Conservation (phyloP, 1,284 basidiomycete genomes). For the Vanrija humicola region DNA sequence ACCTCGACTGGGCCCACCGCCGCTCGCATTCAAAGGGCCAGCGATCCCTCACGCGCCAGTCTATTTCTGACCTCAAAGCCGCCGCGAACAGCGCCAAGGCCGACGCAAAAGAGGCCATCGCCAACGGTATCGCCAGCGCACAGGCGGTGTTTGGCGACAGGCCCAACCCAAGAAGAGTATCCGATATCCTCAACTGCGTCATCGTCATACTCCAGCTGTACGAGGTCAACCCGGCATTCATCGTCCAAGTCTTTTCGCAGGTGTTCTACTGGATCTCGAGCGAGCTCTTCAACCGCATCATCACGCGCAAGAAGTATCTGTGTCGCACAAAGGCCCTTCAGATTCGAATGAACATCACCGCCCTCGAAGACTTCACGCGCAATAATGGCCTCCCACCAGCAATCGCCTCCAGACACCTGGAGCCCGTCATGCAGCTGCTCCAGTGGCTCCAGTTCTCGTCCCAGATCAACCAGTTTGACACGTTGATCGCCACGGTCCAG, state of each 20-base stretch:
- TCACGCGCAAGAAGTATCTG: slow-evolving; percentile 86
- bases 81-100: slow-evolving; percentile 12
- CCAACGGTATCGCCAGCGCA: slow-evolving; percentile 15
- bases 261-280: slow-evolving; percentile 57
- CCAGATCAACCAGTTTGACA: slow-evolving; percentile 76
- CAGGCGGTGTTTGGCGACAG: slow-evolving; percentile 19
- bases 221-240: slow-evolving; percentile 84
- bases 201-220: slow-evolving; percentile 80
- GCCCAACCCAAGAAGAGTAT: slow-evolving; percentile 61
- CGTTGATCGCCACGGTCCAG: slow-evolving; percentile 85
- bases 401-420: slow-evolving; percentile 70
- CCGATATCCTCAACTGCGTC: slow-evolving; percentile 79
- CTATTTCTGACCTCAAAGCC: slow-evolving; percentile 30
- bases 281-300: slow-evolving; percentile 90
- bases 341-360: slow-evolving; percentile 80
- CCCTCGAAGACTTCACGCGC: slow-evolving; percentile 88
- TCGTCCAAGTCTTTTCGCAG: slow-evolving; percentile 90
- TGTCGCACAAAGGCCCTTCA: slow-evolving; percentile 88
- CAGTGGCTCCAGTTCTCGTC: slow-evolving; percentile 67
- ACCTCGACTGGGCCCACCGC: slow-evolving; percentile 12
- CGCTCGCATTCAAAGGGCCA: background rate
- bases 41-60: background rate
- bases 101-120: slow-evolving; percentile 17
- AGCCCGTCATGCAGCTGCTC: slow-evolving; percentile 74
- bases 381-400: slow-evolving; percentile 66